These are phyloP conservation scores for Bonia amplexicaulis DNA, from an alignment of 176 grass and related monocot genomes.

Conservation along the genomic window DNA sequence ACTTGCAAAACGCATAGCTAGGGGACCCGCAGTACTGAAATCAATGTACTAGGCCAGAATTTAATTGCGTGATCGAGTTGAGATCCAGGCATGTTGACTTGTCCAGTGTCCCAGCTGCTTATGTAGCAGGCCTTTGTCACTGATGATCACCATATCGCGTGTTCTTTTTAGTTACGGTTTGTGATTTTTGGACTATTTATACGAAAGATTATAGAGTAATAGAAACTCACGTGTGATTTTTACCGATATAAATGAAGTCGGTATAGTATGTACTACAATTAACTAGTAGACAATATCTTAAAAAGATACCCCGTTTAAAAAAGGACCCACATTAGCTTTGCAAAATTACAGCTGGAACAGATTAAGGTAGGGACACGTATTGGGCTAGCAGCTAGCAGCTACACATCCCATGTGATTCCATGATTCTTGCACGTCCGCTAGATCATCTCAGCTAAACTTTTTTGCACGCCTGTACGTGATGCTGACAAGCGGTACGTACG, in stretches of 20 bases:
- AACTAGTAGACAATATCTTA: too few relatives aligned
- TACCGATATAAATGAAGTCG: too few relatives aligned
- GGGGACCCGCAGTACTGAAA: not conserved
- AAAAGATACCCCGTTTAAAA: too few relatives aligned
- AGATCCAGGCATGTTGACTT: not conserved
- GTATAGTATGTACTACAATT: too few relatives aligned
- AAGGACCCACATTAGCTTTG: not conserved
- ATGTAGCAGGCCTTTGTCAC: not conserved
- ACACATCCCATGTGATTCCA: not conserved
- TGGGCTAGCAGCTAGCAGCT: not conserved
- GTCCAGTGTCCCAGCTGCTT: not conserved
- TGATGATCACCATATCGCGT: not conserved
- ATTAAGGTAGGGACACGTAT: not conserved
- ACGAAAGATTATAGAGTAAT: too few relatives aligned
- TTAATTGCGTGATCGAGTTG: not conserved
- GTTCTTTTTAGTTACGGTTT: too few relatives aligned
- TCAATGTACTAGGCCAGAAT: not conserved
- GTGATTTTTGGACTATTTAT: too few relatives aligned
- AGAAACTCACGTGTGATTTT: too few relatives aligned
- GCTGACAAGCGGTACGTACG: not conserved
- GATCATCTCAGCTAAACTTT: constrained; percentile 10
- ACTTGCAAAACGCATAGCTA: not conserved
- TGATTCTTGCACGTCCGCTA: not conserved
- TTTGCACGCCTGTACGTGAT: constrained; percentile 50
- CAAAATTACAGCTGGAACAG: not conserved